Percentiles rank a stretch among this genome's conserved stretches.
phyloP scores from a whole-genome alignment of 441 rosid genomes.

The Monsonia emarginata region DNA sequence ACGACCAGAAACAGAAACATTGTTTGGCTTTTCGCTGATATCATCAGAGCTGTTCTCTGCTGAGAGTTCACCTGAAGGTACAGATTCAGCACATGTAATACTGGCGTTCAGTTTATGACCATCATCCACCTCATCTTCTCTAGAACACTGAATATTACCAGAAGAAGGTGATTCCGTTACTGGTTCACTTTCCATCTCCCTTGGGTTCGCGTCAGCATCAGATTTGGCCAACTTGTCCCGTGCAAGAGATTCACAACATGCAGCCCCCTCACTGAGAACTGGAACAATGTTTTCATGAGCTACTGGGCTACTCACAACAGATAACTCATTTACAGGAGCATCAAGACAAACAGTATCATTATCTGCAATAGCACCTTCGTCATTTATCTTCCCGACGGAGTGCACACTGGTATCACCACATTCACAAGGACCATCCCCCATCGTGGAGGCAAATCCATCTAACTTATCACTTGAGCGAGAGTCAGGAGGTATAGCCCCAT shows the following conservation, averaged over 20 bases:
- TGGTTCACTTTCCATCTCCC: constrained; percentile 23
- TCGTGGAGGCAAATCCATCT: background rate
- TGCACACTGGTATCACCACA: background rate
- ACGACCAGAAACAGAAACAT: constrained; percentile 7
- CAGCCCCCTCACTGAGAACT: background rate
- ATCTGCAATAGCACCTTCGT: background rate
- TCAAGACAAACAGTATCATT: background rate
- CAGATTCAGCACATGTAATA: constrained; percentile 18
- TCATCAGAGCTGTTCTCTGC: constrained; percentile 12
- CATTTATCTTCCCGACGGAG: background rate
- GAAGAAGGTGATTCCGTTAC: background rate
- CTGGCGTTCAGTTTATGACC: background rate
- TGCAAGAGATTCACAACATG: background rate
- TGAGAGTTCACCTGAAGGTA: constrained; percentile 3
- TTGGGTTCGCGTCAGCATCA: constrained; percentile 8
- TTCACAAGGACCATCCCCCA: background rate
- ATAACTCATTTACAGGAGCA: background rate
- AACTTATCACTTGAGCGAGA: constrained; percentile 17
- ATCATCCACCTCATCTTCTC: constrained; percentile 8
- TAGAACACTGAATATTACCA: constrained; percentile 5
- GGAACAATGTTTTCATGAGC: background rate
- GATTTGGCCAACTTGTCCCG: constrained; percentile 3
- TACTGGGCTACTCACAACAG: background rate
- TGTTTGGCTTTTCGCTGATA: constrained; percentile 6
- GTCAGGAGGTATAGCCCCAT: constrained; percentile 14